Percentiles rank a stretch among this genome's conserved stretches.
These are phyloP conservation scores for Ogataea nonfermentans DNA, from an alignment of 805 yeast genomes.

Conservation along the genomic window DNA sequence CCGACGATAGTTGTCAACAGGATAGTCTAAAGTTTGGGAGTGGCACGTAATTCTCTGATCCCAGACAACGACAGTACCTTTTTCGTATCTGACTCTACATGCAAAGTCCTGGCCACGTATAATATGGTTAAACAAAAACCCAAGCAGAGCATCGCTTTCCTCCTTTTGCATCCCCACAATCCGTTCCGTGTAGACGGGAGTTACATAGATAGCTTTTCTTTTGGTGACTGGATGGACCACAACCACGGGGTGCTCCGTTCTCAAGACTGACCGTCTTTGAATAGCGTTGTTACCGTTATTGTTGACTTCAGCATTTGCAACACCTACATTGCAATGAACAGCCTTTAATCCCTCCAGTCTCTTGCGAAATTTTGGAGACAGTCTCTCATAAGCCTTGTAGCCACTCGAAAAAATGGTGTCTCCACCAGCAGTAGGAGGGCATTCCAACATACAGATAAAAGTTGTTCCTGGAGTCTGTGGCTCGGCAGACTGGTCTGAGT, in stretches of 20 bases:
- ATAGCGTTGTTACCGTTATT: conserved; percentile 57
- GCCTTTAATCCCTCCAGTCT: conserved; percentile 63
- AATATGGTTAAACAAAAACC: conserved; percentile 54
- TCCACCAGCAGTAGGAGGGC: conserved; percentile 52
- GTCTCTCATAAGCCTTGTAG: conserved; percentile 64
- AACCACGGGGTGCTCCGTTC: conserved; percentile 65
- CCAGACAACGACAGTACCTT: conserved; percentile 72
- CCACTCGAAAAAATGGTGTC: conserved; percentile 76
- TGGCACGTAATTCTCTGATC: conserved; percentile 73
- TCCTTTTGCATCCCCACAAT: conserved; percentile 72
- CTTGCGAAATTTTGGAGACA: conserved; percentile 63
- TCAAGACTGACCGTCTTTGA: conserved; percentile 61
- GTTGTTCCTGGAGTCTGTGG: conserved; percentile 61
- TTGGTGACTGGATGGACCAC: conserved; percentile 72
- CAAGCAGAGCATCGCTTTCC: conserved; percentile 62
- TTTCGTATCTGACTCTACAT: conserved; percentile 67
- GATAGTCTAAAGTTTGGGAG: conserved; percentile 71
- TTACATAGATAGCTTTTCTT: conserved; percentile 55
- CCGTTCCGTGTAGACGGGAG: conserved; percentile 60
- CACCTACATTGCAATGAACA: conserved; percentile 68
- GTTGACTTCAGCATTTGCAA: conserved; percentile 53
- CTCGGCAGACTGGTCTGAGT: conserved; percentile 61
- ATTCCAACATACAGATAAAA: conserved; percentile 46
- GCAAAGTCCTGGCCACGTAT: conserved; percentile 56
- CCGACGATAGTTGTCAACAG: conserved; percentile 56